Percentiles rank a stretch among this genome's conserved stretches.
These are phyloP conservation scores for Fraxinus nigra DNA, from an alignment of 305 asterid genomes.

Conservation along the genomic window DNA sequence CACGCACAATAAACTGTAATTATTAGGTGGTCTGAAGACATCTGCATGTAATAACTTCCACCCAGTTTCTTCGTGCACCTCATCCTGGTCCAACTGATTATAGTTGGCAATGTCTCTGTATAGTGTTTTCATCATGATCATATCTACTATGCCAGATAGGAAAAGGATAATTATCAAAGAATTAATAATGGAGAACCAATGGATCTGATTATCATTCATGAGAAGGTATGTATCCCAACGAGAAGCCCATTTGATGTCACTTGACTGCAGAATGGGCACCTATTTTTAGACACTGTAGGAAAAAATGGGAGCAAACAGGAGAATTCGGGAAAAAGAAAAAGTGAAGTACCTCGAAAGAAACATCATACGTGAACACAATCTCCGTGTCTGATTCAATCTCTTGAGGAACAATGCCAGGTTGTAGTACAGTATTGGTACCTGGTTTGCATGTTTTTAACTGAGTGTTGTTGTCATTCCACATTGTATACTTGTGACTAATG, in stretches of 20 bases:
- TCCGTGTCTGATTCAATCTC: slow-evolving; percentile 47
- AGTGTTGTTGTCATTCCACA: slow-evolving; percentile 48
- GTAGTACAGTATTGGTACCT: slow-evolving; percentile 24
- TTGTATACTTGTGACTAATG: slow-evolving; percentile 42
- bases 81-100: slow-evolving; percentile 51
- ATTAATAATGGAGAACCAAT: slow-evolving; percentile 54
- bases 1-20: slow-evolving; percentile 35
- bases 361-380: slow-evolving; percentile 52
- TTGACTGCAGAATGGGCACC: slow-evolving; percentile 28
- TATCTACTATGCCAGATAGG: slow-evolving; percentile 58
- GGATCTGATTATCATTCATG: slow-evolving; percentile 46
- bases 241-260: slow-evolving; percentile 59
- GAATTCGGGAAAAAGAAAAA: background rate
- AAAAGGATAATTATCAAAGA: slow-evolving; percentile 54
- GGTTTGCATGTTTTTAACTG: slow-evolving; percentile 40
- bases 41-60: slow-evolving; percentile 57
- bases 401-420: slow-evolving; percentile 38
- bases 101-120: slow-evolving; percentile 48
- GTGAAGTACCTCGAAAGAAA: slow-evolving; percentile 45
- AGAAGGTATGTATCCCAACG: slow-evolving; percentile 54
- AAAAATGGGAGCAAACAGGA: background rate
- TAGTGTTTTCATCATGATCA: slow-evolving; percentile 55
- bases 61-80: slow-evolving; percentile 50
- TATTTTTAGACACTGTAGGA: background rate
- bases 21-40: slow-evolving; percentile 44